Evolutionary conservation across 257 asterid species (phyloP), one percentile per base, ranked within the genome.

Genomic region (Gentiana straminea): DNA sequence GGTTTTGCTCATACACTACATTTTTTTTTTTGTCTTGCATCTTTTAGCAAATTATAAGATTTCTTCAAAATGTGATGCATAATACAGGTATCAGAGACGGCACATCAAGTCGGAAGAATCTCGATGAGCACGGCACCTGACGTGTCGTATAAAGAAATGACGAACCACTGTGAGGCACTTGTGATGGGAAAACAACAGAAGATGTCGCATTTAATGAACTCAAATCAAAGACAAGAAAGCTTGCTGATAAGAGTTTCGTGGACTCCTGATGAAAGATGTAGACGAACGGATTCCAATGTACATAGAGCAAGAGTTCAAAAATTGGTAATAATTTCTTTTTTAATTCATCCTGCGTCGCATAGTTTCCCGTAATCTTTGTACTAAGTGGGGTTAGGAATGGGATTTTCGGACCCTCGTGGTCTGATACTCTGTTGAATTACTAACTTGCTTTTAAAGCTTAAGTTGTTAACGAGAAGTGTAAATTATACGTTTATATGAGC

Each of bases 161-260:
- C 97, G 6, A 64, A 64, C 54, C 92, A 77, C 36, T 87, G 95
- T 32, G 95, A 92, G 73, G 58, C 85, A 12, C 92, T 73, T 57
- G 51, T 67, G 68, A 63, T 77, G 71, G 97, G 95, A 66, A 92
- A 88, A 72, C 92, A 83, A 65, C 90, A 81, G 78, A 92, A 75
- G 73, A 81, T 88, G 84, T 80, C 84, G 4, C 62, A 75, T 62
- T 63, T 92, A 74, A 76, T 92, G 70, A 76, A 65, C 72, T 11
- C 76, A 49, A 60, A 70, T 60, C 71, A 77, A 3, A 66, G 72
- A 62, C 82, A 67, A 43, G 88, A 70, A 59, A 79, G 73, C 63
- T 57, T 71, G 55, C 54, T 81, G 70, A 76, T 81, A 69, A 60
- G 66, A 63, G 44, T 81, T 66, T 72, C 90, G 13, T 69, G 68